Evolutionary conservation across 805 yeast genomes (phyloP).

Genomic region (Kodamaea neixiangensis): DNA sequence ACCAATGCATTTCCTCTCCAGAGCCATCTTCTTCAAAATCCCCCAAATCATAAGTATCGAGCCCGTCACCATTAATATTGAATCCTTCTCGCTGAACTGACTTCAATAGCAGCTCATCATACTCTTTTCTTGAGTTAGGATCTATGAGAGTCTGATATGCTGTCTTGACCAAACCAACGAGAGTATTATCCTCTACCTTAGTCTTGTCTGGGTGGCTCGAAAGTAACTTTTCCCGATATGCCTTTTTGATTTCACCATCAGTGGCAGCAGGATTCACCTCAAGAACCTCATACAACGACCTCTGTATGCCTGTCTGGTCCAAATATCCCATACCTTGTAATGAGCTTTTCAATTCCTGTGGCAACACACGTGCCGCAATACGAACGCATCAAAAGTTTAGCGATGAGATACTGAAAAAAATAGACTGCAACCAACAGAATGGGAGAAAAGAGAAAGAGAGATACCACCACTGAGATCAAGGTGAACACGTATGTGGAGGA

Average conservation of each 20-base stretch:
- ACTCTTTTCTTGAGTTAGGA: constrained; percentile 40
- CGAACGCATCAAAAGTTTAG: constrained; percentile 5
- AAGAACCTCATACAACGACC: constrained; percentile 58
- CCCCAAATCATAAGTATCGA: constrained; percentile 66
- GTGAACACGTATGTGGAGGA: constrained; percentile 42
- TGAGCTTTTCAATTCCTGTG: background rate
- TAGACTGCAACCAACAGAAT: background rate
- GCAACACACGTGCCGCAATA: background rate
- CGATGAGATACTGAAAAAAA: constrained; percentile 7
- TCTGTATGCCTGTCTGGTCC: constrained; percentile 6
- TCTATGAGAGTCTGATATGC: constrained; percentile 66
- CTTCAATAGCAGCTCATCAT: constrained; percentile 50
- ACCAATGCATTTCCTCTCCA: constrained; percentile 38
- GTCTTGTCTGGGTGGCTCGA: constrained; percentile 70
- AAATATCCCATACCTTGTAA: constrained; percentile 3
- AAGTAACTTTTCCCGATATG: constrained; percentile 64
- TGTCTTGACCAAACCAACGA: constrained; percentile 44
- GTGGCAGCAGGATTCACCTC: constrained; percentile 46
- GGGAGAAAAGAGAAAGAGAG: constrained; percentile 29
- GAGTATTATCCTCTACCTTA: constrained; percentile 35
- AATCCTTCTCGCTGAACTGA: constrained; percentile 38
- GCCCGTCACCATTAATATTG: constrained; percentile 59
- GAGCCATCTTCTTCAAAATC: constrained; percentile 53
- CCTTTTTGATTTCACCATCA: constrained; percentile 50
- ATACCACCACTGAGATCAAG: constrained; percentile 42